Conservation (phyloP, 805 yeast genomes). For the Sungouiozyma intestinalis region DNA sequence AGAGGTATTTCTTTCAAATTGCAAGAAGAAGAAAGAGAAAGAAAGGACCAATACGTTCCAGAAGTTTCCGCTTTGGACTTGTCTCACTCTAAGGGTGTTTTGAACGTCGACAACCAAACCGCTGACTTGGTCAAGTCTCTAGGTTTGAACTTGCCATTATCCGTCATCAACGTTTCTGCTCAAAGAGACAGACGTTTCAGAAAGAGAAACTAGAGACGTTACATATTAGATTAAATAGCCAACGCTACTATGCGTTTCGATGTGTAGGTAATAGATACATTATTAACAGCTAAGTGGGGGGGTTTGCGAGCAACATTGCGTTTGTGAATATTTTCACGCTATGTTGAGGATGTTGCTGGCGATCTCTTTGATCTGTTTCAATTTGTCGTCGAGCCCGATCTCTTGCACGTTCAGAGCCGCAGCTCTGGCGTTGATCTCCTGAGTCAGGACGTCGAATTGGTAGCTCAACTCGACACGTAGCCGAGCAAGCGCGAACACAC, state of each 20-base stretch:
- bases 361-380: constrained; percentile 30
- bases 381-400: constrained; percentile 26
- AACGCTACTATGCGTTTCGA: background rate
- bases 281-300: background rate
- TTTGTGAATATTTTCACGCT: constrained; percentile 18
- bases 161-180: constrained; percentile 78
- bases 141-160: constrained; percentile 83
- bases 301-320: too few species aligned
- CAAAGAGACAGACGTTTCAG: constrained; percentile 90
- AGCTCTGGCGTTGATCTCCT: constrained; percentile 30
- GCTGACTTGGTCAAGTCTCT: constrained; percentile 87
- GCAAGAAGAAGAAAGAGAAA: constrained; percentile 99
- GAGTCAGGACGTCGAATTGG: constrained; percentile 31
- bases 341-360: constrained; percentile 33
- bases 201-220: constrained; percentile 58
- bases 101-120: constrained; percentile 95
- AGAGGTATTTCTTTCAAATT: constrained; percentile 99
- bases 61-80: constrained; percentile 99
- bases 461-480: constrained; percentile 33
- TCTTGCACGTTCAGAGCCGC: constrained; percentile 27
- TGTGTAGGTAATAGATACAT: background rate
- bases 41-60: constrained; percentile 99
- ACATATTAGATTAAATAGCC: background rate
- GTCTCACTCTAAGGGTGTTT: constrained; percentile 89
- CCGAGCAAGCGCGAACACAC: constrained; percentile 28